Conservation (phyloP, 441 rosid species). For the Monsonia emarginata region DNA sequence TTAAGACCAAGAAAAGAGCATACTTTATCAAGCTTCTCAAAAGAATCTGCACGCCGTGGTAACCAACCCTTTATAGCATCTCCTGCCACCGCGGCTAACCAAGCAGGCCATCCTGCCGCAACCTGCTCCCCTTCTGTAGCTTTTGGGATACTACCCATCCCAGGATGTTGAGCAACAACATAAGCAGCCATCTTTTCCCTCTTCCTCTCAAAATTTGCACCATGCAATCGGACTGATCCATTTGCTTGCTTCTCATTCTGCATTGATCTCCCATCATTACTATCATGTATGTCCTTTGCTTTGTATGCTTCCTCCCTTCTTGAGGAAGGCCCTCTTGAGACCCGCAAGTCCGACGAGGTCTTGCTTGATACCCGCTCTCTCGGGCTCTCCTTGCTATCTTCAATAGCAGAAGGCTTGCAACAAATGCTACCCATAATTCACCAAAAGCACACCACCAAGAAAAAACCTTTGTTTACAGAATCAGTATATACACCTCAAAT, state of each 20-base stretch:
- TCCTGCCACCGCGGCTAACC: constrained; percentile 90
- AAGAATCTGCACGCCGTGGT: constrained; percentile 93
- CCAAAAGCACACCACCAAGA: constrained; percentile 27
- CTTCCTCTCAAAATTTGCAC: constrained; percentile 52
- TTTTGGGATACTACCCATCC: constrained; percentile 56
- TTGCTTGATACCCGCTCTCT: constrained; percentile 58
- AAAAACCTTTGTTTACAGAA: constrained; percentile 22
- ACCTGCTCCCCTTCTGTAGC: constrained; percentile 87
- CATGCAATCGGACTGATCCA: constrained; percentile 44
- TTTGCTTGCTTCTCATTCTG: constrained; percentile 52
- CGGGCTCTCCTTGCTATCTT: constrained; percentile 79
- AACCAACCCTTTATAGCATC: constrained; percentile 92
- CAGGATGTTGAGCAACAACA: constrained; percentile 45
- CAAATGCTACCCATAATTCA: constrained; percentile 70
- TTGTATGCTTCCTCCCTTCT: constrained; percentile 64
- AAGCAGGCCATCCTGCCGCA: constrained; percentile 97
- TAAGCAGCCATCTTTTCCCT: constrained; percentile 50
- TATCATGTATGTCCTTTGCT: constrained; percentile 44
- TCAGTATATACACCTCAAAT: constrained; percentile 26
- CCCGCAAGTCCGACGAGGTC: constrained; percentile 46
- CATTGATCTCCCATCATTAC: constrained; percentile 51
- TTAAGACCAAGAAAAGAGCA: constrained; percentile 19
- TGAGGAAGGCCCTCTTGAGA: constrained; percentile 50
- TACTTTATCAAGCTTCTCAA: constrained; percentile 94
- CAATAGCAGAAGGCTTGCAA: constrained; percentile 75